Conservation (phyloP, 164 flowering plant genomes). For the Nelumbo lutea region DNA sequence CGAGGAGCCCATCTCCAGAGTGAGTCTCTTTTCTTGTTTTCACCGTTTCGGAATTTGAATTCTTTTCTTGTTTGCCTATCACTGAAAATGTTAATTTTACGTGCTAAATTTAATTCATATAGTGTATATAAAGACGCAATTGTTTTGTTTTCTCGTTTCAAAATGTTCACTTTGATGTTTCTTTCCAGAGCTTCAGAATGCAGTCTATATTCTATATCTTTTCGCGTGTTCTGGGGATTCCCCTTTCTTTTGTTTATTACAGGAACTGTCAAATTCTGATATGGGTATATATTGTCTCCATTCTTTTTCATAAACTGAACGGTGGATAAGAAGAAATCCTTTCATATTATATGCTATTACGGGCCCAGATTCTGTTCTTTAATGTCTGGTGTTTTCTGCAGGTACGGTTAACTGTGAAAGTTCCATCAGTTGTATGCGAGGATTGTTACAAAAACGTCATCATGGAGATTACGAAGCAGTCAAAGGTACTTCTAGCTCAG, state of each 20-base stretch:
- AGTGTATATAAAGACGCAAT: too few species aligned
- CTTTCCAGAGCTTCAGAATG: too few species aligned
- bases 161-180: too few species aligned
- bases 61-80: neutral
- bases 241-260: neutral
- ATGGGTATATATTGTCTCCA: neutral
- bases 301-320: neutral
- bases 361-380: neutral
- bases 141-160: too few species aligned
- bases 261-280: neutral
- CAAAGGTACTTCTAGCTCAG: slow-evolving; percentile 42
- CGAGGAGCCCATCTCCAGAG: slow-evolving; percentile 62
- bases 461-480: slow-evolving; percentile 51
- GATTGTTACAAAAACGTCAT: slow-evolving; percentile 69
- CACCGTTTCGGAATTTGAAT: neutral
- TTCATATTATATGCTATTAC: neutral
- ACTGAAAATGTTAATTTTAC: too few species aligned
- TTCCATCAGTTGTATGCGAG: slow-evolving; percentile 67
- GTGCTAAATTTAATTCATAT: too few species aligned
- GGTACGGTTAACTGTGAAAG: slow-evolving; percentile 67
- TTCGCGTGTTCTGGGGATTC: neutral
- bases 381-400: slow-evolving; percentile 21
- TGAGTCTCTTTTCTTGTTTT: slow-evolving; percentile 21
- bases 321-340: too few species aligned
- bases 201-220: too few species aligned